Base-by-base conservation (phyloP, 257 asterid genomes). In the Nicotiana obtusifolia region DNA sequence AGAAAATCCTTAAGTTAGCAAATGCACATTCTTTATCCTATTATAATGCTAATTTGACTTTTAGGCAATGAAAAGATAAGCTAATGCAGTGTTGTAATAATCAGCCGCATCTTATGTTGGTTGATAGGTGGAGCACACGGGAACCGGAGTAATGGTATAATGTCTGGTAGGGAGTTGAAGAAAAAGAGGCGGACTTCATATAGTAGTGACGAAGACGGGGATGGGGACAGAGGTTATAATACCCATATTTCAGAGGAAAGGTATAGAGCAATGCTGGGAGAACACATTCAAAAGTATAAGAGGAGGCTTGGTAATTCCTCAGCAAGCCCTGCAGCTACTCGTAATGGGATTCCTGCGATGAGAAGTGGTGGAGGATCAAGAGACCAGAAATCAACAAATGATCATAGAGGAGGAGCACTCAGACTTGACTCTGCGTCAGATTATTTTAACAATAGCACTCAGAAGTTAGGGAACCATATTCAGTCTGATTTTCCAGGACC, bases 241-340 rank as follows among this genome's bases (percentile, higher is more conserved):
- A 88, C 91, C 8, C 84, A 84, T 82, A 91, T 96, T 53, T 91
- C 99, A 2, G 99, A 96, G 90, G 97, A 94, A 84, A 87, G 86
- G 61, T 96, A 96, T 83, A 86, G 98, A 82, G 90, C 96, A 69
- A 96, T 96, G 99, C 95, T 96, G 71, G 99, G 98, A 64, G 98
- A 96, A 86, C 99, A 96, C 83, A 82, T 96, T 62, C 93, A 90
- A 80, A 94, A 92, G 88, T 96, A 93, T 66, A 96, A 90, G 86
- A 90, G 97, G 93, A 89, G 97, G 90, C 77, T 49, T 47, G 90
- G 87, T 82, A 89, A 90, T 80, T 82, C 94, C 41, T 86, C 97
- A 44, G 91, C 92, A 85, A 89, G 85, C 81, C 88, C 90, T 67
- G 89, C 91, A 66, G 76, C 91, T 1, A 56, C 89, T 22, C 91